Conservation (phyloP, 768 basidiomycete species). For the Tylopilus sp. region DNA sequence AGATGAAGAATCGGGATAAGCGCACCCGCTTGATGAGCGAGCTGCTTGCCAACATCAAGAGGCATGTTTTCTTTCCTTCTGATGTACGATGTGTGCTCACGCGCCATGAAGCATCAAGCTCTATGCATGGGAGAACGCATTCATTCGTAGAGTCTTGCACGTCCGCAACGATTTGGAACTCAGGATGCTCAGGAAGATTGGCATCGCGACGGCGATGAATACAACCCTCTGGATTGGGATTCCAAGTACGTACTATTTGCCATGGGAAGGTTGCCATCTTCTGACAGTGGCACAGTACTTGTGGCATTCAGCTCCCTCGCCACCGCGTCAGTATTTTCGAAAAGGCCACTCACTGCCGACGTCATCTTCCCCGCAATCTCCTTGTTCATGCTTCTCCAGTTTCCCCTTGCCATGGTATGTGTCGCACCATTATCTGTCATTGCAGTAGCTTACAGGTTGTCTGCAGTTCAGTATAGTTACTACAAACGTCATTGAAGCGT, state of each 20-base stretch:
- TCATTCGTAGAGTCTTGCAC: constrained; percentile 71
- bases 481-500: constrained; percentile 79
- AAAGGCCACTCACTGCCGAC: constrained; percentile 77
- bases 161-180: constrained; percentile 84
- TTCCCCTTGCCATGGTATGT: constrained; percentile 79
- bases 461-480: constrained; percentile 65
- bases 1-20: constrained; percentile 92
- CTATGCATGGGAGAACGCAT: constrained; percentile 94
- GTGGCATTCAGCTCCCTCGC: constrained; percentile 85
- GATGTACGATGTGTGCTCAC: neutral
- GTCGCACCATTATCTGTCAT: neutral
- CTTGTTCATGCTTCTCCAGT: constrained; percentile 82
- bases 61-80: constrained; percentile 33
- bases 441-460: neutral
- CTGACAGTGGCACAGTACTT: constrained; percentile 39
- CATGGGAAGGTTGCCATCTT: neutral
- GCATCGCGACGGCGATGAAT: constrained; percentile 65
- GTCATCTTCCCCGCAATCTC: constrained; percentile 96
- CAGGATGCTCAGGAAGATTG: constrained; percentile 78
- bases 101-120: constrained; percentile 70
- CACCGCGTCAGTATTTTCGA: constrained; percentile 57
- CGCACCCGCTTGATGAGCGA: constrained; percentile 89
- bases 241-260: constrained; percentile 38
- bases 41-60: constrained; percentile 88
- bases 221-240: constrained; percentile 65